Evolutionary conservation across 2,329 filamentous ascomycete genomes (phyloP), one percentile per base, ranked within the genome.

Genomic region (Calycina herbarum): DNA sequence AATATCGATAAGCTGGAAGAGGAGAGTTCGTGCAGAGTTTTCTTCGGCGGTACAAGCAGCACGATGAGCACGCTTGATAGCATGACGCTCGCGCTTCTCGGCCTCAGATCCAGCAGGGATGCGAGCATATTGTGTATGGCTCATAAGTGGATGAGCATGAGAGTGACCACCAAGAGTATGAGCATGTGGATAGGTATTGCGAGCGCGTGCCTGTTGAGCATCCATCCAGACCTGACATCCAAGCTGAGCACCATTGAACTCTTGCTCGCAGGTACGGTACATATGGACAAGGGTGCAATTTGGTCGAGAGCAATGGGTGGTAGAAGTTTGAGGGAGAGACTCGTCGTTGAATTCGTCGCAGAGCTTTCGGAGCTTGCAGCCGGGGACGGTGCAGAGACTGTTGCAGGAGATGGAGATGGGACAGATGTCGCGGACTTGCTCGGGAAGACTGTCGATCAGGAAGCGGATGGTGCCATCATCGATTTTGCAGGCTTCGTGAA

Each of bases 391-490:
- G 27, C 66, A 67, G 8, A 45, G 60, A 4, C 56, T 35, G 5
- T 27, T 35, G 56, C 2, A 10, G 5, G 51, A 27, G n/a, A 69
- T 61, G 5, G 66, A 68, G 24, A 54, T 58, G 29, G 68, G 68
- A 42, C 68, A 69, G 45, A 69, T 57, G 31, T 61, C 60, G 20
- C 62, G 61, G 62, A 65, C 66, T 13, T 66, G 57, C 2, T 57
- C 62, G 13, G 66, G 56, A 7, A 69, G 64, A 3, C 6, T 51
- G 27, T 48, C 51, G 31, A 65, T 57, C 5, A 57, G 27, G 7
- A 35, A n/a, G 7, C 35, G 11, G 56, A 67, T 31, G 40, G 40
- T 33, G n/a, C 6, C 20, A 13, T 38, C 48, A 17, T 33, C 17
- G 51, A 24, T 45, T 27, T n/a, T 8, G 3, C 15, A 54, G 24